Conservation (phyloP, 768 basidiomycete species). For the Lentinula raphanica region DNA sequence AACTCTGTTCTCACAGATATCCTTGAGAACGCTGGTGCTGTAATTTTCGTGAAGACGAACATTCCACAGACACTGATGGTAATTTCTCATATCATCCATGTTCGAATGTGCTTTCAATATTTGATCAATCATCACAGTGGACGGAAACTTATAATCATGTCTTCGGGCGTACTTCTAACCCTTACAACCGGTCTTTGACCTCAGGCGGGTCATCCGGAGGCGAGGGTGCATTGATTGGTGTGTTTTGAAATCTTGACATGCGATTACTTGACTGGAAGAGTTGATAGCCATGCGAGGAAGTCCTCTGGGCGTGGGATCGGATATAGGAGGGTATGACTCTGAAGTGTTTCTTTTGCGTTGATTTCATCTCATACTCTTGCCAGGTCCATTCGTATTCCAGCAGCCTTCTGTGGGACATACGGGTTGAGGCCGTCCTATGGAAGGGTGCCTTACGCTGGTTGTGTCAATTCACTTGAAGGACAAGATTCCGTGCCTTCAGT, state of each 20-base stretch:
- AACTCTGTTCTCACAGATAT: slow-evolving; percentile 64
- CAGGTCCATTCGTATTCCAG: slow-evolving; percentile 70
- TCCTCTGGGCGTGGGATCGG: slow-evolving; percentile 63
- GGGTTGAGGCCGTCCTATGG: slow-evolving; percentile 65
- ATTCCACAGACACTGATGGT: slow-evolving; percentile 78
- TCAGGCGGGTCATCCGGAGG: slow-evolving; percentile 83
- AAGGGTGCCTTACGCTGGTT: slow-evolving; percentile 67
- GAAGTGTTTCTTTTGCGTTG: not conserved
- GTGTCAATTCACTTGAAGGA: slow-evolving; percentile 61
- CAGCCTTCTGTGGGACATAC: slow-evolving; percentile 65
- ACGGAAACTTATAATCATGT: slow-evolving; percentile 74
- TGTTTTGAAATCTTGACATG: slow-evolving; percentile 9
- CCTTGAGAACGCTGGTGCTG: slow-evolving; percentile 61
- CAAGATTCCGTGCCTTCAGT: slow-evolving; percentile 69
- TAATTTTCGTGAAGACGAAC: slow-evolving; percentile 70
- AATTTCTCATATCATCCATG: slow-evolving; percentile 6
- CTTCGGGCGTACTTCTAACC: slow-evolving; percentile 77
- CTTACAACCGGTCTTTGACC: slow-evolving; percentile 65
- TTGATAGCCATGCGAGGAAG: slow-evolving; percentile 38
- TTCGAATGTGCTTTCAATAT: not conserved
- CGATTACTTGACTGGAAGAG: not conserved
- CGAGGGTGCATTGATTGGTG: slow-evolving; percentile 72
- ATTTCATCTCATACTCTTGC: not conserved
- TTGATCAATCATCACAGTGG: too few species aligned
- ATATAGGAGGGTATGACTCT: slow-evolving; percentile 62